A percentile compares a stretch with the other conserved stretches of the same genome.
phyloP scores from a whole-genome alignment of 768 basidiomycete species.

The Pisolithus tinctorius region DNA sequence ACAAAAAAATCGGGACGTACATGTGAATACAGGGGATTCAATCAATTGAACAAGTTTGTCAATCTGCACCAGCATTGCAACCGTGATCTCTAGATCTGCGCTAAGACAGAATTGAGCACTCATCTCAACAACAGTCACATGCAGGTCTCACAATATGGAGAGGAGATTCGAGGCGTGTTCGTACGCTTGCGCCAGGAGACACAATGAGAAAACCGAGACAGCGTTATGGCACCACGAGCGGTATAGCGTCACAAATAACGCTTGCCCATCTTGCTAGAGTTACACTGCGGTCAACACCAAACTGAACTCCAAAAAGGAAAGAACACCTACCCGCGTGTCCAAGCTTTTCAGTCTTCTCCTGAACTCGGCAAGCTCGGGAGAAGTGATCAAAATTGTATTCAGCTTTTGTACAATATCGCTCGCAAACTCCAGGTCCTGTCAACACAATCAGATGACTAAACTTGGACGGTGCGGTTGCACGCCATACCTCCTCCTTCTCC shows the following conservation, averaged over 20 bases:
- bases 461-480: background rate
- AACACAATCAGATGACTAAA: background rate
- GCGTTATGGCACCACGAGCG: constrained; percentile 99
- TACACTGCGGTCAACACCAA: background rate
- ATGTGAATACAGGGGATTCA: constrained; percentile 97
- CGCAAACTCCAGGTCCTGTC: constrained; percentile 92
- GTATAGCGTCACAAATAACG: constrained; percentile 88
- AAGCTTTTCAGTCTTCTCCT: constrained; percentile 87
- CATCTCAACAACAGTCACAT: background rate
- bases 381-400: constrained; percentile 93
- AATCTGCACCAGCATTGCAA: constrained; percentile 88
- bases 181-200: constrained; percentile 94
- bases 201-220: constrained; percentile 93
- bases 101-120: constrained; percentile 33
- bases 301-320: background rate
- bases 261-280: constrained; percentile 86
- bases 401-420: constrained; percentile 97
- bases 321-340: constrained; percentile 71
- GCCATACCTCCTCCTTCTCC: constrained; percentile 90
- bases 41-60: constrained; percentile 98
- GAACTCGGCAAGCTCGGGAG: constrained; percentile 93
- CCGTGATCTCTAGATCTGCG: constrained; percentile 95
- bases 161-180: constrained; percentile 97
- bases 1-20: constrained; percentile 38
- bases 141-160: constrained; percentile 75